Conservation (phyloP, 768 basidiomycete genomes). For the Lentinula edodes region DNA sequence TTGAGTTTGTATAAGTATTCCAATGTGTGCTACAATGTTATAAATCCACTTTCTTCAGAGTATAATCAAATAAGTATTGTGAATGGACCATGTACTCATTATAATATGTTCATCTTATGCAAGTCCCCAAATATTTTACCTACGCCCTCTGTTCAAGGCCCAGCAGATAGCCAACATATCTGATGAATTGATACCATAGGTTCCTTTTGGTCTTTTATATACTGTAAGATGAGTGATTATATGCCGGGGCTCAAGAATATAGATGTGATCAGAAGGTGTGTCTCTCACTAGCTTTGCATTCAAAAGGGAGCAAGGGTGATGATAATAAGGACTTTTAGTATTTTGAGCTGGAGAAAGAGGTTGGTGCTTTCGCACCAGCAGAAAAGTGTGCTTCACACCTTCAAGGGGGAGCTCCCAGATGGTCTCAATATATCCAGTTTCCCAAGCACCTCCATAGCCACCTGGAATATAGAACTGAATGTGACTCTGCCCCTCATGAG, state of each 20-base stretch:
- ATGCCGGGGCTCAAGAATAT: not conserved
- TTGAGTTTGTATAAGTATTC: too few species aligned
- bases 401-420: not conserved
- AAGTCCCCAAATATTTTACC: too few species aligned
- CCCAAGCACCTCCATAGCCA: not conserved
- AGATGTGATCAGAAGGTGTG: not conserved
- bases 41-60: too few species aligned
- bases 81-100: too few species aligned
- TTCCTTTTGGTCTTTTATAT: not conserved
- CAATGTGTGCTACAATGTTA: too few species aligned
- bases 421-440: not conserved
- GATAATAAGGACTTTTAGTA: not conserved
- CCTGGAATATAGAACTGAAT: not conserved
- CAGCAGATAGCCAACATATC: not conserved
- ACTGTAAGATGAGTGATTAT: not conserved
- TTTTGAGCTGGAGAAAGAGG: not conserved
- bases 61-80: too few species aligned
- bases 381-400: not conserved
- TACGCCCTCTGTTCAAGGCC: not conserved
- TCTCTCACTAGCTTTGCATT: not conserved
- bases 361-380: not conserved
- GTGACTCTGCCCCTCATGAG: slow-evolving; percentile 1
- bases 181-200: not conserved
- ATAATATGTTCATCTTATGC: too few species aligned
- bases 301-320: not conserved